Base-by-base conservation (phyloP, 2,329 filamentous ascomycete species). In the Calonectria hawksworthii region DNA sequence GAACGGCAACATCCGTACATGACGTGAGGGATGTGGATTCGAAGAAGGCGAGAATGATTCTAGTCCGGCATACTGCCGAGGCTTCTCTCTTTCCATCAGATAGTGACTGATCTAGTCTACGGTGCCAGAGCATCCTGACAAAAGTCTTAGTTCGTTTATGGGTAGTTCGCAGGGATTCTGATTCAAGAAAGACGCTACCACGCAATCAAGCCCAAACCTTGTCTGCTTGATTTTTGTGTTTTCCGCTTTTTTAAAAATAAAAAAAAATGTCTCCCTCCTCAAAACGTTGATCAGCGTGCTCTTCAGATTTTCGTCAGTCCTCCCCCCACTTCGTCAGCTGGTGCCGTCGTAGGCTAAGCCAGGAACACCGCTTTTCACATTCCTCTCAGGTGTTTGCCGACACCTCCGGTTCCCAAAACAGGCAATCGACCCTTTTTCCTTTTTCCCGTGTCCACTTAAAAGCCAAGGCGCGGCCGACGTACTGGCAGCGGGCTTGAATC, bases 331-430 rank as follows among this genome's bases (percentile, higher is more conserved):
- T 41, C 18, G 21, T 36, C 38, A 63, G 56, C 38, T 63, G 32
- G 28, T 34, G 30, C 52, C 28, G 30, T 4, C 4, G 28, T 30
- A 34, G 14, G 34, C 56, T 63, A 63, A n/a, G 56, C 61, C 41
- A 65, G 61, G 61, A 47, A 65, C 61, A 65, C 41, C n/a, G 26
- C 21, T n/a, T 32, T 44, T 65, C 61, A 50, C 66, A 64, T 65
- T 70, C 36, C 47, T 70, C 13, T 32, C 28, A 54, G 36, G 32
- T 64, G 59, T 30, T 32, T 56, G 50, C 36, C 18, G 18, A 23
- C 21, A 16, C 10, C 36, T 10, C 18, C 38, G 14, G n/a, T 65
- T 23, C 30, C 50, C 28, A 30, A 71, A 32, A 65, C 51, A 21
- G 28, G 10, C 18, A 34, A 34, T 52, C 34, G 23, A 1, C 21